These are phyloP conservation scores for Cladobotryum mycophilum DNA, from an alignment of 2,329 filamentous ascomycete genomes.

Conservation along the genomic window DNA sequence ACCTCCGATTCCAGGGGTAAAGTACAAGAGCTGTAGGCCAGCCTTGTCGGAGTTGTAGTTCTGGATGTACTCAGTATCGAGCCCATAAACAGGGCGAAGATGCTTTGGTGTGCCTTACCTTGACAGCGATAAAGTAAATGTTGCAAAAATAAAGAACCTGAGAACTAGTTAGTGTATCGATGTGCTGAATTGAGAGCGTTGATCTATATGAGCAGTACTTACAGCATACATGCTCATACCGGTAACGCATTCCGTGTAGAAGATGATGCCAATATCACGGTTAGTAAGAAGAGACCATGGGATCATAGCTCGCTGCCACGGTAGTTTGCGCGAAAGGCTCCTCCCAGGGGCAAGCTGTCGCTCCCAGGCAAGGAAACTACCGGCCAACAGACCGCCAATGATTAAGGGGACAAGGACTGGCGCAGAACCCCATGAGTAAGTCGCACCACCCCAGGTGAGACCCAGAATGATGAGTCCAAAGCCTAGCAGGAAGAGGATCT, in stretches of 20 bases:
- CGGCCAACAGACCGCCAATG: conserved; percentile 36
- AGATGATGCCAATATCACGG: conserved; percentile 55
- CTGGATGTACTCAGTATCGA: conserved; percentile 21
- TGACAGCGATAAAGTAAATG: conserved; percentile 60
- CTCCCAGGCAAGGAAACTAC: conserved; percentile 44
- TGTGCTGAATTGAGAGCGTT: background rate
- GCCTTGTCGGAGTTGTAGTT: conserved; percentile 44
- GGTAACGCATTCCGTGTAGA: conserved; percentile 53
- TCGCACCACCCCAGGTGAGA: conserved; percentile 50
- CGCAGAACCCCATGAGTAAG: conserved; percentile 44
- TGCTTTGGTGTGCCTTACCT: conserved; percentile 17
- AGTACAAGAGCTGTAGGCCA: conserved; percentile 55
- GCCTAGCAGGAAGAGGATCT: conserved; percentile 49
- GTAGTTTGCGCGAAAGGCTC: conserved; percentile 40
- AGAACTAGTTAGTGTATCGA: background rate
- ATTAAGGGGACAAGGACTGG: conserved; percentile 45
- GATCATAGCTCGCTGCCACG: conserved; percentile 56
- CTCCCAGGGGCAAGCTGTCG: conserved; percentile 47
- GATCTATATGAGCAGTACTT: conserved; percentile 17
- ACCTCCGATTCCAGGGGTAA: conserved; percentile 57
- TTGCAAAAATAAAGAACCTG: conserved; percentile 61
- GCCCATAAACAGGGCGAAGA: background rate
- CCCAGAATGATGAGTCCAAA: conserved; percentile 49
- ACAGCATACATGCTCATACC: conserved; percentile 50
- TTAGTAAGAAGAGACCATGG: conserved; percentile 52